Evolutionary conservation across 2,329 filamentous ascomycete species (phyloP).

Genomic region (Verticillium zaregamsianum): DNA sequence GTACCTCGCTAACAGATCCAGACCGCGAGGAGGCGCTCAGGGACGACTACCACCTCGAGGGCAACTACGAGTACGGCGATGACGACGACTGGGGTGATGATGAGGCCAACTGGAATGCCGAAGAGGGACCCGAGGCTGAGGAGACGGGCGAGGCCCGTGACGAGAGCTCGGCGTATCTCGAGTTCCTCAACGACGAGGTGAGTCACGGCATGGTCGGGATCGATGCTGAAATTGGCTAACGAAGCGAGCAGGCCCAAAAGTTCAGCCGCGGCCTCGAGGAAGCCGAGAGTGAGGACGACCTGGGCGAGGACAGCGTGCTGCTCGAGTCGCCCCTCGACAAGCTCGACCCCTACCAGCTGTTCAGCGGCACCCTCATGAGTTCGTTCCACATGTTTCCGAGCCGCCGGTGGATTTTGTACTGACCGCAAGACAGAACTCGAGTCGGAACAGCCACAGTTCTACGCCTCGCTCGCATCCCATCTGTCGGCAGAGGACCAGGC

Average conservation of each 20-base stretch:
- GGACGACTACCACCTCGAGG: slow-evolving; percentile 74
- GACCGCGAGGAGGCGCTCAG: slow-evolving; percentile 88
- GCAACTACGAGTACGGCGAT: slow-evolving; percentile 57
- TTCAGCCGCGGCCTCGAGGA: slow-evolving; percentile 64
- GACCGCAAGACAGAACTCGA: slow-evolving; percentile 63
- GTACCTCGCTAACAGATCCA: slow-evolving; percentile 27
- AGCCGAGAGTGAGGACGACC: slow-evolving; percentile 76
- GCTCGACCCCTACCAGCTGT: slow-evolving; percentile 88
- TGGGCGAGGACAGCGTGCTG: slow-evolving; percentile 87
- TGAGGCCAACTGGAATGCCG: slow-evolving; percentile 74
- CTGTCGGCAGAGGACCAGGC: slow-evolving; percentile 77
- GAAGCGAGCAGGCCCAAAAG: slow-evolving; percentile 66
- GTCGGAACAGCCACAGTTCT: slow-evolving; percentile 86
- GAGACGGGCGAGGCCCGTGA: slow-evolving; percentile 68
- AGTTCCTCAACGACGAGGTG: slow-evolving; percentile 91
- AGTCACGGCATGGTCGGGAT: slow-evolving; percentile 16
- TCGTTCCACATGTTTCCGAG: slow-evolving; percentile 35
- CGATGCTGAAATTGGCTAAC: slow-evolving; percentile 14
- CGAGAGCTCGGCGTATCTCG: slow-evolving; percentile 89
- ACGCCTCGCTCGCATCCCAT: slow-evolving; percentile 72
- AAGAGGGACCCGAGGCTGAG: slow-evolving; percentile 66
- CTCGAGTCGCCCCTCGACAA: slow-evolving; percentile 94
- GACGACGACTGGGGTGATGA: slow-evolving; percentile 83
- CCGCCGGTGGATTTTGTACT: slow-evolving; percentile 12
- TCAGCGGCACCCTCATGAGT: slow-evolving; percentile 80